Percentiles rank a stretch among this genome's conserved stretches.
phyloP scores from a whole-genome alignment of 257 asterid species.

The Petrea volubilis region DNA sequence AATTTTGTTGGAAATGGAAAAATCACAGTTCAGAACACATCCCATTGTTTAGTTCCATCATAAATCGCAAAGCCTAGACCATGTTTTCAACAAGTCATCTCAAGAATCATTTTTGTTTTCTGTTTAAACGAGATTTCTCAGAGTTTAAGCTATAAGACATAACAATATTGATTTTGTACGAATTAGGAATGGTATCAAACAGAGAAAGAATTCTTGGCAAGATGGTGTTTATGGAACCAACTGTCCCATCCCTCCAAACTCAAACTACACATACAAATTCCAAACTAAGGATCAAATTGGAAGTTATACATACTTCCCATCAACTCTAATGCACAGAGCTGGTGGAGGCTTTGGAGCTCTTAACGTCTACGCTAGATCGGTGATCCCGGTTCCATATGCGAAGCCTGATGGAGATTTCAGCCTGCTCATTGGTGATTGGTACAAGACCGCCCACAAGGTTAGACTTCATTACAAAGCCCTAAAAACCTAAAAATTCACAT shows the following conservation, averaged over 20 bases:
- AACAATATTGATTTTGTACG: constrained; percentile 18
- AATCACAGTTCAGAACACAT: too few species aligned
- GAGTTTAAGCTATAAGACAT: not conserved
- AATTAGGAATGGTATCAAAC: constrained; percentile 94
- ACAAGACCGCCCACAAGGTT: constrained; percentile 69
- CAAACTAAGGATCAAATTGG: constrained; percentile 97
- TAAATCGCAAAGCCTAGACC: not conserved
- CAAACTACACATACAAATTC: constrained; percentile 81
- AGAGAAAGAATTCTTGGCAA: constrained; percentile 98
- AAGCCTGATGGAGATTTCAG: constrained; percentile 82
- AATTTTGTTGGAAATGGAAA: too few species aligned
- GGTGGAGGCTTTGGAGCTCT: constrained; percentile 91
- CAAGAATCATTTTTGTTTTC: not conserved
- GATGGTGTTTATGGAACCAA: constrained; percentile 96
- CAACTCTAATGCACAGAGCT: constrained; percentile 85
- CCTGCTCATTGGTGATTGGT: constrained; percentile 92
- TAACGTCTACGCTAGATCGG: constrained; percentile 79
- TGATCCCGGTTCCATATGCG: constrained; percentile 84
- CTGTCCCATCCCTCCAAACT: constrained; percentile 79
- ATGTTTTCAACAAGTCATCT: not conserved
- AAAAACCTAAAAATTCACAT: not conserved
- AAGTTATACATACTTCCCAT: constrained; percentile 85
- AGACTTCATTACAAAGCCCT: not conserved
- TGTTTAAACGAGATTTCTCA: not conserved
- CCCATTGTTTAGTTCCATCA: not conserved